Conservation (phyloP, 2,329 filamentous ascomycete species). For the Pleomassaria siparia region DNA sequence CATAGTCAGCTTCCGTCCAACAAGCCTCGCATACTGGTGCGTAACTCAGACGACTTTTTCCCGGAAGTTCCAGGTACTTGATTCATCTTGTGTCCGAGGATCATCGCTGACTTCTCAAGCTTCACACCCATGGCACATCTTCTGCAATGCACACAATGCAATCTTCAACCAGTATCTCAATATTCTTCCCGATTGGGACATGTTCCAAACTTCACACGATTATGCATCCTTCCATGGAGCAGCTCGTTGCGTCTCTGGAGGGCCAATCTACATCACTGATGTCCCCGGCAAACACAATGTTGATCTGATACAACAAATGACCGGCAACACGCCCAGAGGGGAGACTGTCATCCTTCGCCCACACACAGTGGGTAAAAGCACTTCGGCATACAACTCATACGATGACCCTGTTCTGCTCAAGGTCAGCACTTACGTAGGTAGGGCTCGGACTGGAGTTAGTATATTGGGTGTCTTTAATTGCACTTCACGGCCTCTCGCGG, state of each 20-base stretch:
- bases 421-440: conserved; percentile 75
- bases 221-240: conserved; percentile 87
- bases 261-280: conserved; percentile 94
- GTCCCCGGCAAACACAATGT: conserved; percentile 79
- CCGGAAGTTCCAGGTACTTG: conserved; percentile 63
- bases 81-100: too few species aligned
- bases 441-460: conserved; percentile 66
- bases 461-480: conserved; percentile 88
- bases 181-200: conserved; percentile 80
- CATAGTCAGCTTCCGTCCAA: conserved; percentile 78
- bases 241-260: conserved; percentile 84
- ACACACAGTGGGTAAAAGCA: conserved; percentile 69
- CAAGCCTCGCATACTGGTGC: conserved; percentile 70
- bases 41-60: conserved; percentile 93
- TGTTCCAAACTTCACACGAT: conserved; percentile 68
- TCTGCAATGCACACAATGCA: conserved; percentile 87
- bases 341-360: conserved; percentile 82
- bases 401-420: conserved; percentile 74
- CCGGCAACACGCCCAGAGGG: conserved; percentile 68
- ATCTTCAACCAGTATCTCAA: conserved; percentile 84
- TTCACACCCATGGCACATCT: conserved; percentile 93
- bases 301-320: conserved; percentile 76
- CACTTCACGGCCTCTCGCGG: conserved; percentile 61
- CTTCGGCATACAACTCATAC: conserved; percentile 74
- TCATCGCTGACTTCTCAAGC: conserved; percentile 31